Conservation (phyloP, 192 early-diverging fungal species). For the Powellomyces hirtus region DNA sequence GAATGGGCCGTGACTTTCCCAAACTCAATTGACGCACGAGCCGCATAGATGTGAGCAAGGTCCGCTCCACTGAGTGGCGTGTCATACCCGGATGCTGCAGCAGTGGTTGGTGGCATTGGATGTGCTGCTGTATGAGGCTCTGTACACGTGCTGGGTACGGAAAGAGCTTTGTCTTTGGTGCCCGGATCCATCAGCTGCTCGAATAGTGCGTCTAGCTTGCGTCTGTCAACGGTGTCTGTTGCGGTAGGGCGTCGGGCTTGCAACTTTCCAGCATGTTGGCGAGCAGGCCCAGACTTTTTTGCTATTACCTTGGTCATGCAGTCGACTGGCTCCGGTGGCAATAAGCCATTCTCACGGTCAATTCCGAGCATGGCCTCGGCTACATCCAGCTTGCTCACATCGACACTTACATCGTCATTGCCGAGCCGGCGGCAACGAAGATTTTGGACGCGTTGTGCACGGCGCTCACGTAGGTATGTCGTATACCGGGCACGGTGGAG, state of each 20-base stretch:
- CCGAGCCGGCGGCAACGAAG: constrained; percentile 27
- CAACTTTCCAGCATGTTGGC: neutral
- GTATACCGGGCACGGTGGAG: constrained; percentile 38
- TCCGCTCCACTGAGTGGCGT: constrained; percentile 30
- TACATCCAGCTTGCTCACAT: constrained; percentile 3
- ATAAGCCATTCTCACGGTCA: constrained; percentile 36
- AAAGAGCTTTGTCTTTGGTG: neutral
- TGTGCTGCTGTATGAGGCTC: too few relatives aligned
- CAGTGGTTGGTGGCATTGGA: neutral
- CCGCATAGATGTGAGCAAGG: constrained; percentile 39
- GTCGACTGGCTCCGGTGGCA: constrained; percentile 43
- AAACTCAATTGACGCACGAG: constrained; percentile 33
- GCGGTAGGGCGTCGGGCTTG: neutral
- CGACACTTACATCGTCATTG: constrained; percentile 37
- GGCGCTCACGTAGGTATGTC: constrained; percentile 30
- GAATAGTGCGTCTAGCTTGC: constrained; percentile 22
- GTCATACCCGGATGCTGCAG: constrained; percentile 11
- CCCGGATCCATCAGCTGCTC: constrained; percentile 17
- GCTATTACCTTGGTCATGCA: neutral
- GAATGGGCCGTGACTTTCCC: constrained; percentile 47
- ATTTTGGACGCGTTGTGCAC: constrained; percentile 28
- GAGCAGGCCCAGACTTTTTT: neutral
- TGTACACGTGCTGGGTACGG: too few relatives aligned
- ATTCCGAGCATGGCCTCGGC: constrained; percentile 15
- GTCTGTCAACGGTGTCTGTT: constrained; percentile 13